phyloP scores from a whole-genome alignment of 345 rosid species.

The Brassica nigra region DNA sequence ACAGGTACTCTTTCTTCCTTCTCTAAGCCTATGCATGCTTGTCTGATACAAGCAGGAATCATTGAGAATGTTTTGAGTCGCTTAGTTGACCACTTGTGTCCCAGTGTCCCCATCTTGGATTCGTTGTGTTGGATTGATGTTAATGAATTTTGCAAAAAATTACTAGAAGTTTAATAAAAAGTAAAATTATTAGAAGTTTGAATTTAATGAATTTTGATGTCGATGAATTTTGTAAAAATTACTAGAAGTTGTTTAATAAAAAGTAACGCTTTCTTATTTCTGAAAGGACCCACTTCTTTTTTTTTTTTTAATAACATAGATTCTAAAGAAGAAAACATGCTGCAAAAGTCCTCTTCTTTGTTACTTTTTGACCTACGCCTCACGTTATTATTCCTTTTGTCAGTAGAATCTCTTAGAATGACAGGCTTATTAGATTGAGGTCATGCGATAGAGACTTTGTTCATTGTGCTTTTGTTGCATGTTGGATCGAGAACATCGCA shows the following conservation, averaged over 20 bases:
- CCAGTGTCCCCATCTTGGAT: slow-evolving; percentile 11
- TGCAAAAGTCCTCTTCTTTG: slow-evolving; percentile 34
- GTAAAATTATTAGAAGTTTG: neutral
- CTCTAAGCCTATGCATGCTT: neutral
- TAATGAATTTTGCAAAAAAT: neutral
- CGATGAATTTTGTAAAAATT: too few species aligned
- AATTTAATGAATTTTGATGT: too few species aligned
- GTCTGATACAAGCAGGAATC: slow-evolving; percentile 1
- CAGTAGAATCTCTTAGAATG: slow-evolving; percentile 25
- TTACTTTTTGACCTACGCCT: slow-evolving; percentile 9
- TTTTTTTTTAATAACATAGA: slow-evolving; percentile 26
- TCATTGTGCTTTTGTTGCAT: neutral
- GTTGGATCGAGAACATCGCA: neutral
- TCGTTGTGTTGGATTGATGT: slow-evolving; percentile 26
- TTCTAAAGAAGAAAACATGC: slow-evolving; percentile 23
- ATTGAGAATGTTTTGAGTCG: neutral
- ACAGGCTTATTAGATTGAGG: slow-evolving; percentile 7
- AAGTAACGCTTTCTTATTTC: slow-evolving; percentile 18
- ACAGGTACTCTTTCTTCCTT: slow-evolving; percentile 46
- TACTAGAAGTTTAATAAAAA: neutral
- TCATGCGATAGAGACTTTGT: neutral
- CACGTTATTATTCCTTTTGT: slow-evolving; percentile 28
- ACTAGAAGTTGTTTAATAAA: neutral
- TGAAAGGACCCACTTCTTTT: slow-evolving; percentile 34
- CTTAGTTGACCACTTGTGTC: neutral